Percentiles rank a stretch among this genome's conserved stretches.
Evolutionary conservation across 2,329 filamentous ascomycete species (phyloP).

Genomic region (Grosmannia serpens): DNA sequence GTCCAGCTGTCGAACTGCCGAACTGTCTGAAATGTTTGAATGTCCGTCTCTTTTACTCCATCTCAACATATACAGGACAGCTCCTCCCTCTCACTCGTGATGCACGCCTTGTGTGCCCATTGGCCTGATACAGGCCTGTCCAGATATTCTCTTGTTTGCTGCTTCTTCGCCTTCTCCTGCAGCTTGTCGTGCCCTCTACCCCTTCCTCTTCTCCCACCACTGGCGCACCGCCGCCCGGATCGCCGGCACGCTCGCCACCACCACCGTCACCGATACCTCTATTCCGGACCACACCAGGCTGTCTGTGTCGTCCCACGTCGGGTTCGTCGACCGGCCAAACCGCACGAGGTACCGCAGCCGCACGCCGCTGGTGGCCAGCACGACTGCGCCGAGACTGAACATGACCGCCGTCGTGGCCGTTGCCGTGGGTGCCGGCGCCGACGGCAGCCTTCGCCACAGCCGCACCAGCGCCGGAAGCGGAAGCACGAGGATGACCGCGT

Average conservation of each 20-base stretch:
- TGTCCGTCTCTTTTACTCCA: no score
- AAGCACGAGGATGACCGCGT: conserved; percentile 22
- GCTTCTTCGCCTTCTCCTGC: not conserved
- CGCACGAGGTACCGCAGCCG: conserved; percentile 23
- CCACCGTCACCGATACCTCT: conserved; percentile 29
- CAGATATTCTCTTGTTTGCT: not conserved
- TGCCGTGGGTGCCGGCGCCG: not conserved
- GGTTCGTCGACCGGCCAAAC: conserved; percentile 20
- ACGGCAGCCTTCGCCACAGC: conserved; percentile 15
- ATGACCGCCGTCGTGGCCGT: conserved; percentile 18
- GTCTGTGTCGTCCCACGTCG: conserved; percentile 30
- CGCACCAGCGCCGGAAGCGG: conserved; percentile 21
- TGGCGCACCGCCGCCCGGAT: not conserved
- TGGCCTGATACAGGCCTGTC: not conserved
- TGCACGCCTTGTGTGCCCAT: no score
- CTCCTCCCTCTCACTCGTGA: no score
- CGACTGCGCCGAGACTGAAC: conserved; percentile 26
- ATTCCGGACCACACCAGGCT: conserved; percentile 31
- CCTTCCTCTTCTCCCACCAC: not conserved
- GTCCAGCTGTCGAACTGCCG: no score
- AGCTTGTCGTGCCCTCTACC: not conserved
- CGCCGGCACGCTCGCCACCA: conserved; percentile 27
- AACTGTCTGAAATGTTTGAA: not conserved
- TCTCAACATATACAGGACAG: no score
- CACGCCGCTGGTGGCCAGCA: conserved; percentile 23